A percentile compares a stretch with the other conserved stretches of the same genome.
Evolutionary conservation across 768 basidiomycete genomes (phyloP).

Genomic region (Daedalea quercina): DNA sequence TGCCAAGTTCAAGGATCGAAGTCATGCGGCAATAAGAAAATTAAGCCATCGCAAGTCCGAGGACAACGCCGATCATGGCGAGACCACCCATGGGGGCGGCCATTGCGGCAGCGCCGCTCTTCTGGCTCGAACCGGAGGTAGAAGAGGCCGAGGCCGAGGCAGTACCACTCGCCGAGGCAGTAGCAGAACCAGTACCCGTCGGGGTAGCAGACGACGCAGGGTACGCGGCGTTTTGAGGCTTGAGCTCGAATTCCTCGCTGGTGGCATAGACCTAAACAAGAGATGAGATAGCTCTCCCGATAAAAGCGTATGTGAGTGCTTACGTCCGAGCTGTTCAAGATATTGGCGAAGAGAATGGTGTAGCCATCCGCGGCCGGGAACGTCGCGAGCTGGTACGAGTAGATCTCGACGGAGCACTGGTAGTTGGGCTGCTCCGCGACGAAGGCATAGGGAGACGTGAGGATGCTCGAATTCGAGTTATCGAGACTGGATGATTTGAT

Average conservation of each 20-base stretch:
- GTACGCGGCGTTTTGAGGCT: slow-evolving; percentile 46
- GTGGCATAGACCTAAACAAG: slow-evolving; percentile 45
- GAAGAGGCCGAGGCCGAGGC: slow-evolving; percentile 20
- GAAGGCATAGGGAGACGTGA: slow-evolving; percentile 36
- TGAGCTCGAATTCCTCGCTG: slow-evolving; percentile 55
- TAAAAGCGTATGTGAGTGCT: slow-evolving; percentile 17
- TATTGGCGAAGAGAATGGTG: slow-evolving; percentile 43
- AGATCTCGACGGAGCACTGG: slow-evolving; percentile 52
- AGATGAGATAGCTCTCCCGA: neutral
- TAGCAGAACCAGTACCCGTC: slow-evolving; percentile 17
- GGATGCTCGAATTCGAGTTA: slow-evolving; percentile 35
- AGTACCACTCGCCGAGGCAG: slow-evolving; percentile 13
- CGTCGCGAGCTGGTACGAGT: slow-evolving; percentile 35
- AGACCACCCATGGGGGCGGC: slow-evolving; percentile 11
- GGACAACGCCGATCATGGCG: slow-evolving; percentile 15
- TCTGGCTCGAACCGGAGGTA: slow-evolving; percentile 10
- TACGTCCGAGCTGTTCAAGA: slow-evolving; percentile 47
- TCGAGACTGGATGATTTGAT: slow-evolving; percentile 30
- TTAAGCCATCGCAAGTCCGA: slow-evolving; percentile 5
- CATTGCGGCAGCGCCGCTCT: slow-evolving; percentile 13
- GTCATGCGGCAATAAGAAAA: neutral
- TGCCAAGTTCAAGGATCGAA: neutral
- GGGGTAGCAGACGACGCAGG: slow-evolving; percentile 33
- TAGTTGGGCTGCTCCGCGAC: slow-evolving; percentile 47
- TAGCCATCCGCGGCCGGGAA: slow-evolving; percentile 37